These are phyloP conservation scores for Phytophthora pseudosyringae DNA, from an alignment of 352 stramenopile genomes.

Conservation along the genomic window DNA sequence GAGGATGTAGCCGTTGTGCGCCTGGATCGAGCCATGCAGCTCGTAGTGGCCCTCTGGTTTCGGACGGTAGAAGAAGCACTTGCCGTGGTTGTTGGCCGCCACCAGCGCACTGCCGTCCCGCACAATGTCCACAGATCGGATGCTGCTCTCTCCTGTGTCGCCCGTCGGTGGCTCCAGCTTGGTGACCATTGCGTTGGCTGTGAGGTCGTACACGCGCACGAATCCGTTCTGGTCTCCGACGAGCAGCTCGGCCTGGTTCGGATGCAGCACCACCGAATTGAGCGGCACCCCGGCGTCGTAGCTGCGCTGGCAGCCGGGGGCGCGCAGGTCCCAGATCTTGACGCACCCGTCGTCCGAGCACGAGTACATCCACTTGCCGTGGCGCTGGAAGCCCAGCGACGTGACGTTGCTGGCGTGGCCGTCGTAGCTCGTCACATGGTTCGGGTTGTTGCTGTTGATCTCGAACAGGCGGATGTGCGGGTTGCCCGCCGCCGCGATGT, in stretches of 20 bases:
- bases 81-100: conserved; percentile 94
- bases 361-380: conserved; percentile 98
- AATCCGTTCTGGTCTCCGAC: conserved; percentile 93
- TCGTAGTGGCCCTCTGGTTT: conserved; percentile 70
- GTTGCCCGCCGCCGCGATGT: conserved; percentile 97
- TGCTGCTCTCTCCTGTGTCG: conserved; percentile 64
- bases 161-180: conserved; percentile 70
- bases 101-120: conserved; percentile 93
- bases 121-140: conserved; percentile 94
- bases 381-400: conserved; percentile 96
- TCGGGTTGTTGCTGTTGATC: conserved; percentile 96
- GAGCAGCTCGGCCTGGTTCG: conserved; percentile 92
- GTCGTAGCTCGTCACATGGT: conserved; percentile 96
- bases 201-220: conserved; percentile 93
- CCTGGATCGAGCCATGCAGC: conserved; percentile 72
- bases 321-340: conserved; percentile 95
- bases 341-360: conserved; percentile 96
- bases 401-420: conserved; percentile 97
- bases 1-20: conserved; percentile 93
- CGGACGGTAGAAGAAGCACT: conserved; percentile 93
- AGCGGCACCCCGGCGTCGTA: conserved; percentile 91
- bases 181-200: conserved; percentile 69
- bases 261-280: conserved; percentile 96
- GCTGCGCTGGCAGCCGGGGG: conserved; percentile 84
- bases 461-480: conserved; percentile 98